Percentiles rank a stretch among this genome's conserved stretches.
Evolutionary conservation across 2,329 filamentous ascomycete genomes (phyloP).

Genomic region (Penicillium sp.): DNA sequence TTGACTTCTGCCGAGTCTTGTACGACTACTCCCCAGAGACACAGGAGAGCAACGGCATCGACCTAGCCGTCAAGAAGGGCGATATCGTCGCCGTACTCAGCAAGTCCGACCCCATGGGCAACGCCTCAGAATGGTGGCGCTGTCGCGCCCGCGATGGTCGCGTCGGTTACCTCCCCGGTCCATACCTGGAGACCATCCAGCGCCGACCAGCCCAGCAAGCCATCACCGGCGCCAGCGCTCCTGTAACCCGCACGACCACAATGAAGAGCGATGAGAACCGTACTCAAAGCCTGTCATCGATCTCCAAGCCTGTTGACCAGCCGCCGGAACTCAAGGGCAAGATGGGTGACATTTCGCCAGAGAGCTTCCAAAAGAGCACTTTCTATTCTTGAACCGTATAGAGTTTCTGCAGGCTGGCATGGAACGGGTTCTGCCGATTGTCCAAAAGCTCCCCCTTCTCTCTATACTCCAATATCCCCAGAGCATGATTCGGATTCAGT

Average conservation of each 20-base stretch:
- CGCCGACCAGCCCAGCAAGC: constrained; percentile 46
- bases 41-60: constrained; percentile 62
- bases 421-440: neutral
- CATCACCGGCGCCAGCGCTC: constrained; percentile 39
- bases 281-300: constrained; percentile 31
- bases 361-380: constrained; percentile 67
- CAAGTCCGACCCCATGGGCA: constrained; percentile 87
- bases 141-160: constrained; percentile 85
- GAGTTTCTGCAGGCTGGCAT: neutral
- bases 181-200: constrained; percentile 77
- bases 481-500: neutral
- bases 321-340: constrained; percentile 55
- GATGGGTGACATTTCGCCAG: constrained; percentile 60
- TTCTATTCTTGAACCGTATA: constrained; percentile 55
- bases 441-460: constrained; percentile 2
- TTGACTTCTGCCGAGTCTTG: constrained; percentile 91
- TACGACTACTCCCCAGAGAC: constrained; percentile 89
- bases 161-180: constrained; percentile 85
- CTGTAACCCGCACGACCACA: constrained; percentile 51
- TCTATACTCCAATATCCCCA: neutral
- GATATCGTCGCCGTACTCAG: constrained; percentile 90
- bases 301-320: constrained; percentile 31
- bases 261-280: constrained; percentile 42
- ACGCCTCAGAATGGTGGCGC: constrained; percentile 94
- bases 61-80: constrained; percentile 87